Evolutionary conservation across 148 eudicot species (phyloP).

Genomic region (Salicornia ramosissima): DNA sequence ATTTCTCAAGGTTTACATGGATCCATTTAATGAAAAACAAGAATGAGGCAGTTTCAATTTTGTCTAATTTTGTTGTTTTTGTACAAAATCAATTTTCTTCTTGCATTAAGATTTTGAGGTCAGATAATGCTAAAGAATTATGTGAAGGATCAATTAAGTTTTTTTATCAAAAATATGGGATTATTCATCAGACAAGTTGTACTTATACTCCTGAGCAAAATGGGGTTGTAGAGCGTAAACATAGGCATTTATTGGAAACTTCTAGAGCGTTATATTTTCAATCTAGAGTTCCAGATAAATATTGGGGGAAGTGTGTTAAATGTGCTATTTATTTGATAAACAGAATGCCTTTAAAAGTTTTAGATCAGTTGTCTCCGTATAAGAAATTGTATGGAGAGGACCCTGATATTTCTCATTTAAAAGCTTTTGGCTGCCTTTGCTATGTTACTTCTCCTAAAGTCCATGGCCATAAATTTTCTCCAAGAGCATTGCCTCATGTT

Average conservation of each 20-base stretch:
- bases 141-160: neutral
- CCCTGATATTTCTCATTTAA: neutral
- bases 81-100: neutral
- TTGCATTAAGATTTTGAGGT: fast-evolving
- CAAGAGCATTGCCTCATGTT: no score
- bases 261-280: no score
- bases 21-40: no score
- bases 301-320: neutral
- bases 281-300: no score
- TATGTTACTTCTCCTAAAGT: neutral
- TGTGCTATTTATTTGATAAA: neutral
- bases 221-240: no score
- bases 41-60: neutral
- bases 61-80: neutral
- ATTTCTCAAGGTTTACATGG: neutral
- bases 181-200: neutral
- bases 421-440: neutral
- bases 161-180: neutral
- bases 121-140: no score
- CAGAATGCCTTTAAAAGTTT: neutral
- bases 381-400: neutral
- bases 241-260: no score
- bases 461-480: no score
- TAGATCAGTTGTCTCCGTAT: neutral
- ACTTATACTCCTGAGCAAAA: neutral